Percentiles rank a stretch among this genome's conserved stretches.
Evolutionary conservation across 1,139 yeast species (phyloP).

Genomic region (Kodamaea sp.): DNA sequence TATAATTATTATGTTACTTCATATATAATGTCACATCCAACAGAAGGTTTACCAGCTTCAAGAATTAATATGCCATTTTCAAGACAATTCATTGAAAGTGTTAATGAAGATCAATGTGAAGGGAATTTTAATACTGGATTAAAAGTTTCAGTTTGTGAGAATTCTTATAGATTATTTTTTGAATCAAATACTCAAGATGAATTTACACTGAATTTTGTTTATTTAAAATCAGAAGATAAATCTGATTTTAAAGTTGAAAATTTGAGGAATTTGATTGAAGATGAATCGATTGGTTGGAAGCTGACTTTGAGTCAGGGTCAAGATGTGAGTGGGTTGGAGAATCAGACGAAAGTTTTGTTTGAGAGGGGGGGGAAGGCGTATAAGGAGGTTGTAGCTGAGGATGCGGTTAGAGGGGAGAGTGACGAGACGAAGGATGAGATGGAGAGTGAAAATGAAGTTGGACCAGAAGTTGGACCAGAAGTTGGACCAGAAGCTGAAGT

Average conservation of each 20-base stretch:
- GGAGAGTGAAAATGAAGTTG: conserved; percentile 13
- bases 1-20: conserved; percentile 94
- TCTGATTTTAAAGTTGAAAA: conserved; percentile 26
- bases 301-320: conserved; percentile 27
- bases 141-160: conserved; percentile 75
- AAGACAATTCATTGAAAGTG: conserved; percentile 55
- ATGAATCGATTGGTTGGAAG: conserved; percentile 40
- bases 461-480: neutral
- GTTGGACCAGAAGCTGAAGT: neutral
- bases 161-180: conserved; percentile 76
- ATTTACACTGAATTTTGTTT: conserved; percentile 58
- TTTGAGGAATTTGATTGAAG: conserved; percentile 29
- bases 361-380: conserved; percentile 33
- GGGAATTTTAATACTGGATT: conserved; percentile 71
- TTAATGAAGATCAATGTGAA: conserved; percentile 58
- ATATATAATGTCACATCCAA: conserved; percentile 91
- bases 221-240: conserved; percentile 28
- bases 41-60: conserved; percentile 93
- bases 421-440: conserved; percentile 3
- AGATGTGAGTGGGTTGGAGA: conserved; percentile 19
- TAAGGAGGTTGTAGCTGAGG: conserved; percentile 18
- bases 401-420: conserved; percentile 9
- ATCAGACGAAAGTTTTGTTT: conserved; percentile 25
- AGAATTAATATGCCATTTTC: conserved; percentile 71
- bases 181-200: conserved; percentile 82